These are phyloP conservation scores for Hura crepitans DNA, from an alignment of 441 rosid species.

Conservation along the genomic window DNA sequence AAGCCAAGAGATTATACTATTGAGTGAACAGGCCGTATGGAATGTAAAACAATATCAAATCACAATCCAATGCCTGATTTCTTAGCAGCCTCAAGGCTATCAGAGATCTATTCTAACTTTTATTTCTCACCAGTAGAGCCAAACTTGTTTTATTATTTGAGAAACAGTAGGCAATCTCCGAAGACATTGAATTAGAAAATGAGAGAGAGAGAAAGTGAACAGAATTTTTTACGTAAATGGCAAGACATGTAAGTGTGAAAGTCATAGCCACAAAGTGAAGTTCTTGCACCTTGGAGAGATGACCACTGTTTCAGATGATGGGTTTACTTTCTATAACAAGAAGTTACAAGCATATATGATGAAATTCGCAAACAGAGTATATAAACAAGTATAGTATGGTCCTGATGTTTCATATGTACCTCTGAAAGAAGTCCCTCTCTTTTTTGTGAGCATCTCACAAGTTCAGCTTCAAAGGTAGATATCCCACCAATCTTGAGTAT, in stretches of 20 bases:
- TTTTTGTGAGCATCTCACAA: slow-evolving; percentile 57
- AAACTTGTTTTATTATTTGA: neutral
- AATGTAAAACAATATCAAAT: neutral
- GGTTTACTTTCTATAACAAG: neutral
- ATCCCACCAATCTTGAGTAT: slow-evolving; percentile 71
- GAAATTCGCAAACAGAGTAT: neutral
- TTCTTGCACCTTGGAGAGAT: neutral
- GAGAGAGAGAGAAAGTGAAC: neutral
- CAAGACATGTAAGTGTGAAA: neutral
- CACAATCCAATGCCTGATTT: neutral
- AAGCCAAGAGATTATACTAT: neutral
- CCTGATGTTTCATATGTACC: slow-evolving; percentile 38
- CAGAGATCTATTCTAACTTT: neutral
- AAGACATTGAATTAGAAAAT: neutral
- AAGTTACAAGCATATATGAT: slow-evolving; percentile 12
- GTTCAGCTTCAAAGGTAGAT: slow-evolving; percentile 66
- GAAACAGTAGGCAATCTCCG: neutral
- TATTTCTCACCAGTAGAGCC: neutral
- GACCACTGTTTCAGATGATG: neutral
- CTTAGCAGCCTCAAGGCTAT: neutral
- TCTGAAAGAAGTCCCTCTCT: slow-evolving; percentile 86
- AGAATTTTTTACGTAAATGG: neutral
- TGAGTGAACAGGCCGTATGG: neutral
- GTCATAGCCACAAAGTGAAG: neutral
- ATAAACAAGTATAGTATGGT: slow-evolving; percentile 11